Conservation (phyloP, 2,329 filamentous ascomycete genomes). For the Monosporascus sp. region DNA sequence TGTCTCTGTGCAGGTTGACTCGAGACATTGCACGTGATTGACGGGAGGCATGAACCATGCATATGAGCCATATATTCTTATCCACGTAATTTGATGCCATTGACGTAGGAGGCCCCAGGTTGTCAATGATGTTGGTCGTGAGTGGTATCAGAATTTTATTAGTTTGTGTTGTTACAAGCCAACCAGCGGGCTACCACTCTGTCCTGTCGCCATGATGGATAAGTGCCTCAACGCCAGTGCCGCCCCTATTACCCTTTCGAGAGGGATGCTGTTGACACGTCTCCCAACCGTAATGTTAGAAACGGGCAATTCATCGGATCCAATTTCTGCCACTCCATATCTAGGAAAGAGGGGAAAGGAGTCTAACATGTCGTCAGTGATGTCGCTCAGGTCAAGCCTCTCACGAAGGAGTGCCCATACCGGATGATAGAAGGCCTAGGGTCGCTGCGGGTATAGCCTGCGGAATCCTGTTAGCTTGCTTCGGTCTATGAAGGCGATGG, state of each 20-base stretch:
- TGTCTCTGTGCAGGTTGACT: too few relatives aligned
- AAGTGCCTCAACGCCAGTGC: constrained; percentile 8
- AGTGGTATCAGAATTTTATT: constrained; percentile 20
- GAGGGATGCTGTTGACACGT: constrained; percentile 3
- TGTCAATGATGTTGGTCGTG: background rate
- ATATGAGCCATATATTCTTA: too few relatives aligned
- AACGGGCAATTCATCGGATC: constrained; percentile 4
- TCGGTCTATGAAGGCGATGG: background rate
- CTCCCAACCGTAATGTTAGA: constrained; percentile 6
- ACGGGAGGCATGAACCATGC: too few relatives aligned
- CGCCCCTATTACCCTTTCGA: constrained; percentile 2
- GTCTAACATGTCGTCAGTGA: constrained; percentile 35
- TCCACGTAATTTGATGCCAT: too few relatives aligned
- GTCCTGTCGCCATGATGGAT: constrained; percentile 1
- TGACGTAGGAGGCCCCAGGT: too few relatives aligned
- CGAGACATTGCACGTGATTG: too few relatives aligned
- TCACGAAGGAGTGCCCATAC: constrained; percentile 30
- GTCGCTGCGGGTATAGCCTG: constrained; percentile 91
- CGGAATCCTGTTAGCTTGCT: constrained; percentile 7
- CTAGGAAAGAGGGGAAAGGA: constrained; percentile 61
- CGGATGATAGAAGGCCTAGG: constrained; percentile 71
- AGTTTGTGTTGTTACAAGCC: constrained; percentile 20
- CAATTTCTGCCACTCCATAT: background rate
- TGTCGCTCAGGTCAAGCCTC: too few relatives aligned
- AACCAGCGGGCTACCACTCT: constrained; percentile 2